Base-by-base conservation (phyloP, 441 rosid species). In the Dalechampia spathulata region DNA sequence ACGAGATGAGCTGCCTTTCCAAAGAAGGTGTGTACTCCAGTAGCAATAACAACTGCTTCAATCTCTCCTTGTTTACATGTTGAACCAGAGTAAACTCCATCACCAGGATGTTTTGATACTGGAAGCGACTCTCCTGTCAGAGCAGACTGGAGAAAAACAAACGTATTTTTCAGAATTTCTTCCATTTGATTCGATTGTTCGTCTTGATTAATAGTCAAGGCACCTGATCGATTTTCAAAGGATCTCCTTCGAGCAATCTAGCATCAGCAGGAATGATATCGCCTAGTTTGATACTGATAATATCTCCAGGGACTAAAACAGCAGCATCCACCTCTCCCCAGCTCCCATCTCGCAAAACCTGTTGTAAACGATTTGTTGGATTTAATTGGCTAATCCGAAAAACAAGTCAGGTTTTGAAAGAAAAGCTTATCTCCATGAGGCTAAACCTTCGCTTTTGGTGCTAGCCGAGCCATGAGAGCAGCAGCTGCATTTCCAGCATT, bases 221-320 rank as follows among this genome's bases (percentile, higher is more conserved):
- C 16, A 89, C 76, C 65, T 83, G 96, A 57, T 86, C 95, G 47
- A 91, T 88, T 63, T 86, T 92, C 1, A 92, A 68, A 39, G 96
- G 85, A 76, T 92, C 99, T 21, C 97, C 99, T 43, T 92, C 83
- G 30, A 92, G 76, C 23, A 89, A 89, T 55, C 99, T 83, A 20
- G 92, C 97, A 72, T 92, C 96, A 1, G 96, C 95, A 0, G 96
- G 96, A 44, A 89, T 75, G 23, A 89, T 89, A 34, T 92, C 99
- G 30, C 99, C 97, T 48, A 92, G 52, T 71, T 89, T 89, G 57
- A 92, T 83, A 55, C 96, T 85, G 53, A 86, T 75, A 11, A 89
- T 63, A 64, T 92, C 99, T 60, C 99, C 92, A 0, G 95, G 97
- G 5, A 81, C 96, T 61, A 88, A 64, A n/a, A 77, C 76, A 25